These are phyloP conservation scores for Agarophyton chilense DNA, from an alignment of 23 red algal species.

Conservation along the genomic window DNA sequence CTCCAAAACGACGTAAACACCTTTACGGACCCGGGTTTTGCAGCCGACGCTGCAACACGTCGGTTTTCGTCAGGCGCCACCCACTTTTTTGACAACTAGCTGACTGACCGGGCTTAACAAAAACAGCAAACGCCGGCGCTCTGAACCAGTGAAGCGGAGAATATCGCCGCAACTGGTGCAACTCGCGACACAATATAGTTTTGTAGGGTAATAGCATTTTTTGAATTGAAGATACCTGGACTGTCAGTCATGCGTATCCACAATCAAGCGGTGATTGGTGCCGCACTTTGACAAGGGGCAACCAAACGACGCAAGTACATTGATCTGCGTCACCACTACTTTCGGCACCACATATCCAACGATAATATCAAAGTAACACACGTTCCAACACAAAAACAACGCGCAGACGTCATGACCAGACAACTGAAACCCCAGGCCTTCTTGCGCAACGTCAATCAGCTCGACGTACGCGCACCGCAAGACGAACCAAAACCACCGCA, in stretches of 20 bases:
- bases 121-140: background rate
- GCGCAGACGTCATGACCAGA: background rate
- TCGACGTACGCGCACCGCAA: background rate
- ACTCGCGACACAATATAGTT: conserved; percentile 4
- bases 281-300: background rate
- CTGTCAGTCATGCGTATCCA: background rate
- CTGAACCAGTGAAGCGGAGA: conserved; percentile 12
- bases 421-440: background rate
- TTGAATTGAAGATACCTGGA: background rate
- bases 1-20: background rate
- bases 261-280: background rate
- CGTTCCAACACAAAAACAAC: background rate
- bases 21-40: background rate
- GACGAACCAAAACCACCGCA: background rate
- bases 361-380: background rate
- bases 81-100: background rate
- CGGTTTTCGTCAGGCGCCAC: background rate
- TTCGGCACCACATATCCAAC: background rate
- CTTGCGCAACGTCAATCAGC: background rate
- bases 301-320: conserved; percentile 40
- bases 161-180: background rate
- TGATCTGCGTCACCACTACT: conserved; percentile 20
- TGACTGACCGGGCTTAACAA: background rate
- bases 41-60: background rate
- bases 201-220: background rate